A percentile compares a stretch with the other conserved stretches of the same genome.
These are phyloP conservation scores for Tremella mesenterica DNA, from an alignment of 768 basidiomycete species.

Conservation along the genomic window DNA sequence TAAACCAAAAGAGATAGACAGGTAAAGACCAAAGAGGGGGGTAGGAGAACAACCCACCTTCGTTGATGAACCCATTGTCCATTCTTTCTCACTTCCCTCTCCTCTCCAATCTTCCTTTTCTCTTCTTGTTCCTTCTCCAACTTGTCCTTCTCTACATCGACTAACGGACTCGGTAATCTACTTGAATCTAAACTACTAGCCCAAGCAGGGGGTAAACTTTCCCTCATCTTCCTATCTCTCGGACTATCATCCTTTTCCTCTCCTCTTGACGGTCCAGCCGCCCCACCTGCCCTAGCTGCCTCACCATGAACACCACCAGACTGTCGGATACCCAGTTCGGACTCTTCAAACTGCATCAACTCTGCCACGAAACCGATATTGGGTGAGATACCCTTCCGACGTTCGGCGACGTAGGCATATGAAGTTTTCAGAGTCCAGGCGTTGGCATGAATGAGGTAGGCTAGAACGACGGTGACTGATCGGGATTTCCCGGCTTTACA, in stretches of 20 bases:
- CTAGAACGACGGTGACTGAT: slow-evolving; percentile 92
- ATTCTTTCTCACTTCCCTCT: slow-evolving; percentile 80
- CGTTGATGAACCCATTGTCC: slow-evolving; percentile 76
- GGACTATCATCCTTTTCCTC: slow-evolving; percentile 14
- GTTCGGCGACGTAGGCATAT: slow-evolving; percentile 82
- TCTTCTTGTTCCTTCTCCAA: slow-evolving; percentile 8
- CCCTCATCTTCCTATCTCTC: slow-evolving; percentile 52
- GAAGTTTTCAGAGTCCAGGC: slow-evolving; percentile 91
- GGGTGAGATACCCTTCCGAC: slow-evolving; percentile 87
- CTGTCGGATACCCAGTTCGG: slow-evolving; percentile 66
- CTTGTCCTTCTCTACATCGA: slow-evolving; percentile 2
- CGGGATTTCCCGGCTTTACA: slow-evolving; percentile 94
- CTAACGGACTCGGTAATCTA: slow-evolving; percentile 3
- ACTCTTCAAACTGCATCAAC: slow-evolving; percentile 91
- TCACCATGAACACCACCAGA: slow-evolving; percentile 30
- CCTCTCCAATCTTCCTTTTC: slow-evolving; percentile 14
- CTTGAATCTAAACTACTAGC: slow-evolving; percentile 40
- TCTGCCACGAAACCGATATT: slow-evolving; percentile 97
- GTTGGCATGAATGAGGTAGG: slow-evolving; percentile 92
- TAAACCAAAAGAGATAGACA: too few relatives aligned
- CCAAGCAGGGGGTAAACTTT: slow-evolving; percentile 60
- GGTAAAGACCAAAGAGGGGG: too few relatives aligned
- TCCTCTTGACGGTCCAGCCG: slow-evolving; percentile 19
- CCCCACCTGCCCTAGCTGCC: slow-evolving; percentile 21
- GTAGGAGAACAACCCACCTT: slow-evolving; percentile 52